These are phyloP conservation scores for Rhodofomes roseus DNA, from an alignment of 1,284 basidiomycete genomes.

Conservation along the genomic window DNA sequence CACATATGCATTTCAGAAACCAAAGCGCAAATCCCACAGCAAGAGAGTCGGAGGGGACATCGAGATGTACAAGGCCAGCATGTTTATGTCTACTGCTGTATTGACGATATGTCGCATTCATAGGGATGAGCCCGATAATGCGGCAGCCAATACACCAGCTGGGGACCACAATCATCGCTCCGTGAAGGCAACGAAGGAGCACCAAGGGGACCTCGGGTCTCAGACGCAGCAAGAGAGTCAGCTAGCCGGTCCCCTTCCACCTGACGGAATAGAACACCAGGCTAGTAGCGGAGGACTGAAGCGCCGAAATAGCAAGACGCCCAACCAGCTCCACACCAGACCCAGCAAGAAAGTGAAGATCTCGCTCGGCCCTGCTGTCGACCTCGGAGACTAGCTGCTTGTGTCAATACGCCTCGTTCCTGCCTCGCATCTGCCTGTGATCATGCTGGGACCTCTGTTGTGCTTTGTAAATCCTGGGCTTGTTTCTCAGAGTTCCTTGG, in stretches of 20 bases:
- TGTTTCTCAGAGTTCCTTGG: background rate
- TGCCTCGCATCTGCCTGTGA: background rate
- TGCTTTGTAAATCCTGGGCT: background rate
- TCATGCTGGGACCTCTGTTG: background rate
- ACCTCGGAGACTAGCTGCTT: conserved; percentile 33
- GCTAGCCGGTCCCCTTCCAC: conserved; percentile 9
- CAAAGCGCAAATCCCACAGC: conserved; percentile 20
- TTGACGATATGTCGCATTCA: background rate
- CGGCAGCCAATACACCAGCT: background rate
- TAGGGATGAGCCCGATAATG: conserved; percentile 6
- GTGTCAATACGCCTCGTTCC: background rate
- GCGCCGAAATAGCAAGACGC: conserved; percentile 24
- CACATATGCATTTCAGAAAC: conserved; percentile 25
- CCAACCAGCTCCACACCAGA: conserved; percentile 12
- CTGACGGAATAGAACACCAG: background rate
- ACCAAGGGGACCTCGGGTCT: conserved; percentile 15
- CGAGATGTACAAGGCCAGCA: conserved; percentile 19
- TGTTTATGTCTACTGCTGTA: background rate
- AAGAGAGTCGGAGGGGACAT: conserved; percentile 11
- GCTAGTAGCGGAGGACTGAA: conserved; percentile 15
- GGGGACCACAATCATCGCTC: background rate
- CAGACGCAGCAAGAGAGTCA: conserved; percentile 58
- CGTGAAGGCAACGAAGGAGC: conserved; percentile 11
- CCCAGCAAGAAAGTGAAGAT: conserved; percentile 36
- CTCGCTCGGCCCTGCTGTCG: conserved; percentile 35